Conservation (phyloP, 2,329 filamentous ascomycete species). For the Coniella vitis region DNA sequence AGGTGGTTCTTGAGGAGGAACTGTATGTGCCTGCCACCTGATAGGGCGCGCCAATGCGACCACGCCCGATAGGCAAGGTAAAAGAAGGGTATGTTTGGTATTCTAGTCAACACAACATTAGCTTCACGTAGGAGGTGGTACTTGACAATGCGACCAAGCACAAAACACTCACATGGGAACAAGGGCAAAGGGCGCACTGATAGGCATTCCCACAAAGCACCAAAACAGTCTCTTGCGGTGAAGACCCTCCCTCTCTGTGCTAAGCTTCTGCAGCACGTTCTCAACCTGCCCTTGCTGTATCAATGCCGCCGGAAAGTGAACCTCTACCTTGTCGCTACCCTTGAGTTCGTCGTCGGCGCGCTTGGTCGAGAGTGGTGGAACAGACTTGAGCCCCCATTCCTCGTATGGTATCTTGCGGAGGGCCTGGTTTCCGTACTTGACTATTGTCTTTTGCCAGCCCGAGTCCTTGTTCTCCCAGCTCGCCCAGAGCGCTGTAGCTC, state of each 20-base stretch:
- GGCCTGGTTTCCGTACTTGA: slow-evolving; percentile 77
- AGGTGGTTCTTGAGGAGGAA: slow-evolving; percentile 72
- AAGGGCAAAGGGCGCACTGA: slow-evolving; percentile 74
- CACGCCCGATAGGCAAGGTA: slow-evolving; percentile 87
- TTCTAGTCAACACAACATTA: slow-evolving; percentile 38
- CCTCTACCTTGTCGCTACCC: slow-evolving; percentile 58
- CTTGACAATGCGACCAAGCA: background rate
- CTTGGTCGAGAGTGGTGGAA: slow-evolving; percentile 70
- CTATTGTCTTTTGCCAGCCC: slow-evolving; percentile 84
- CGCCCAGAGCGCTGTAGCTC: slow-evolving; percentile 72
- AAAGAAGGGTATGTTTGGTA: slow-evolving; percentile 95
- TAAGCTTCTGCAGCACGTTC: slow-evolving; percentile 60
- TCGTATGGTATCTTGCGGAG: slow-evolving; percentile 87
- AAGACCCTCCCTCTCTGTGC: slow-evolving; percentile 71
- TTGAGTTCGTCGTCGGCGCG: slow-evolving; percentile 57
- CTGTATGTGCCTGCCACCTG: slow-evolving; percentile 77
- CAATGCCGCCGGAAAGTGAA: slow-evolving; percentile 69
- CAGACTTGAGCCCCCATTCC: slow-evolving; percentile 96
- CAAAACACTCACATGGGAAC: slow-evolving; percentile 69
- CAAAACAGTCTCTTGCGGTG: slow-evolving; percentile 73
- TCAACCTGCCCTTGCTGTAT: slow-evolving; percentile 59
- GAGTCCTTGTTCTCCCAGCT: slow-evolving; percentile 77
- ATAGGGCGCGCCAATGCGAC: slow-evolving; percentile 83
- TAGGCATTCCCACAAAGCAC: slow-evolving; percentile 76
- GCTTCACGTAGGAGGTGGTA: background rate